Base-by-base conservation (phyloP, 164 flowering plant genomes). In the Paratinospora sagittata region DNA sequence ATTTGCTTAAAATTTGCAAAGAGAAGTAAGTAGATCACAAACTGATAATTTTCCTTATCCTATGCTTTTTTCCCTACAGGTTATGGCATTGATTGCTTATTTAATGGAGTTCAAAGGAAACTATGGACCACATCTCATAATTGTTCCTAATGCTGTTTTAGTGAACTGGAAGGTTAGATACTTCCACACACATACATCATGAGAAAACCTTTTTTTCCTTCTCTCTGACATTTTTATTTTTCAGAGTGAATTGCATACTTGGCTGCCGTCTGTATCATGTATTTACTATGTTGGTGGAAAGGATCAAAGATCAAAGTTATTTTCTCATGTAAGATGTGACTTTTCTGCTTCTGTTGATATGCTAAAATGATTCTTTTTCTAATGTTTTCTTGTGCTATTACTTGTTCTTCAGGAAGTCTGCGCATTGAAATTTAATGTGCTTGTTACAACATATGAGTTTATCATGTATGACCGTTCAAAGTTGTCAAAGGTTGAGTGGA, bases 51-150 rank as follows among this genome's bases (percentile, higher is more conserved):
- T 19, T 68, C 12, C 17, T 27, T 24, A 52, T 10, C 21, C 9
- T 26, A 8, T 13, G 33, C 67, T 7, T 37, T 66, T 49, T n/a
- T n/a, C n/a, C n/a, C 21, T 77, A 74, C 82, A 96, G 99, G 99
- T 96, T 12, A 96, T 96, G 99, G 91, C 99, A 68, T 80, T 96
- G 84, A 93, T 96, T 78, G 99, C 99, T 66, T 91, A 91, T 78
- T 73, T 96, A 79, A 96, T 96, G 99, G 99, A 93, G 83, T 96
- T 87, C 74, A 93, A 96, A 85, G 97, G 98, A 66, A 96, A 96
- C 81, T 88, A 91, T 91, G 99, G 99, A 0, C 99, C 99, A 16
- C 99, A 96, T 85, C 97, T 96, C 71, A 93, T 93, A 66, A 91
- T 96, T 79, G 99, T 96, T 52, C 99, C 99, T 13, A 96, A 96